Evolutionary conservation across 1,284 basidiomycete species (phyloP), one percentile per base, ranked within the genome.

Genomic region (Cutaneotrichosporon sp.): DNA sequence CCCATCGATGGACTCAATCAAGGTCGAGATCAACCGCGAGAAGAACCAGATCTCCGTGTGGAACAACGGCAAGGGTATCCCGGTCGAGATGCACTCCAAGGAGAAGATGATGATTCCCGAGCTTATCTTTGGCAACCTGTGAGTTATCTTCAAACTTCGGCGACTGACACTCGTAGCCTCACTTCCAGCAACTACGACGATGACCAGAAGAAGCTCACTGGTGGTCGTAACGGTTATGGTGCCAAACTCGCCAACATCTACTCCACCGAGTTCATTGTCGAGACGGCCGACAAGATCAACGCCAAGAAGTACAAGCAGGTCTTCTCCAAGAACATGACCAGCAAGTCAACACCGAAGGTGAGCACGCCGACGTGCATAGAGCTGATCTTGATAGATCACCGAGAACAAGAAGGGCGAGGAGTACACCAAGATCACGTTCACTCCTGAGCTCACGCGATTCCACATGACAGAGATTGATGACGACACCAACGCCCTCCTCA

Each of bases 191-290:
- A 99, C 82, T 99, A 97, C 76, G 96, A 99, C 78, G 97, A 99
- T 74, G 91, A 95, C 79, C 95, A 99, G 83, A 97, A 95, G 85
- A 99, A 98, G 82, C 86, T 99, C 56, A 97, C 95, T 1, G 97
- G 97, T 82, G 97, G 97, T 81, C 88, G 97, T 75, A 99, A 99
- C 77, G 97, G 97, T 77, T 99, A 94, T 75, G 97, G 97, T 76
- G 97, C 97, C 60, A 97, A 99, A 81, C 86, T 99, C 56, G 90
- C 97, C 66, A 99, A 99, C 82, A 98, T 99, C 74, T 99, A 99
- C 83, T 99, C 97, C 4, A 89, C 87, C 69, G 91, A 97, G 80
- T 99, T 99, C 81, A 91, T 88, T n/a, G 85, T 99, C 75, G 97
- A 99, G 76, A 99, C 97, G 2, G 96, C 94, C 9, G 92, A 97